These are phyloP conservation scores for Uromyces viciae-fabae DNA, from an alignment of 1,284 basidiomycete species.

Conservation along the genomic window DNA sequence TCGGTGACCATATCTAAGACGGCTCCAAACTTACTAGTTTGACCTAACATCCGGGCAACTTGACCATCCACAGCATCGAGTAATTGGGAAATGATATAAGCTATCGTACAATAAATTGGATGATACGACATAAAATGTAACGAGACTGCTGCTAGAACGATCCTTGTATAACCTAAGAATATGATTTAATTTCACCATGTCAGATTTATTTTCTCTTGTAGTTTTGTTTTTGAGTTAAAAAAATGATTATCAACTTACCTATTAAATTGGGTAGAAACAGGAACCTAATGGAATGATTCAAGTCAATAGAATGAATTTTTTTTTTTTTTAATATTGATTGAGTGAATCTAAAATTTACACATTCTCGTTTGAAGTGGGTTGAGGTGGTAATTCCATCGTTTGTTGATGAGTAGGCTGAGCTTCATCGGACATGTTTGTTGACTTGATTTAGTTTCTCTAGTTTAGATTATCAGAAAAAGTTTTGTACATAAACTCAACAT, in stretches of 20 bases:
- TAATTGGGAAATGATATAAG: slow-evolving; percentile 87
- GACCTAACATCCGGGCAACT: slow-evolving; percentile 81
- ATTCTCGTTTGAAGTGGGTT: background rate
- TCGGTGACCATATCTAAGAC: slow-evolving; percentile 99
- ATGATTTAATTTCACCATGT: background rate
- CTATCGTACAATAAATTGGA: slow-evolving; percentile 83
- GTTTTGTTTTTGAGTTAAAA: background rate
- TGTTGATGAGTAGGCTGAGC: no score
- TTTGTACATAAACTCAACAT: no score
- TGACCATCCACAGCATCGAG: slow-evolving; percentile 94
- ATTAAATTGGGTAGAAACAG: slow-evolving; percentile 96
- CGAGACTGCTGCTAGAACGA: slow-evolving; percentile 83
- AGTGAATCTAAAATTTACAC: background rate
- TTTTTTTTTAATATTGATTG: background rate
- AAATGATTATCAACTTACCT: slow-evolving; percentile 61
- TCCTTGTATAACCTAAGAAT: slow-evolving; percentile 74
- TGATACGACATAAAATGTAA: slow-evolving; percentile 91
- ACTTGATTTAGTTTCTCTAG: no score
- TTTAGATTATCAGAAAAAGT: no score
- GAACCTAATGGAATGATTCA: slow-evolving; percentile 61
- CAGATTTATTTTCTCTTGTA: slow-evolving; percentile 2
- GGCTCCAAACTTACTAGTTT: slow-evolving; percentile 93
- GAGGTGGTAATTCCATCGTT: background rate
- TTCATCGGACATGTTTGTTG: no score
- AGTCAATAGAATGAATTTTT: no score